Conservation (phyloP, 106 monocot species). For the Dendrobium catenatum region DNA sequence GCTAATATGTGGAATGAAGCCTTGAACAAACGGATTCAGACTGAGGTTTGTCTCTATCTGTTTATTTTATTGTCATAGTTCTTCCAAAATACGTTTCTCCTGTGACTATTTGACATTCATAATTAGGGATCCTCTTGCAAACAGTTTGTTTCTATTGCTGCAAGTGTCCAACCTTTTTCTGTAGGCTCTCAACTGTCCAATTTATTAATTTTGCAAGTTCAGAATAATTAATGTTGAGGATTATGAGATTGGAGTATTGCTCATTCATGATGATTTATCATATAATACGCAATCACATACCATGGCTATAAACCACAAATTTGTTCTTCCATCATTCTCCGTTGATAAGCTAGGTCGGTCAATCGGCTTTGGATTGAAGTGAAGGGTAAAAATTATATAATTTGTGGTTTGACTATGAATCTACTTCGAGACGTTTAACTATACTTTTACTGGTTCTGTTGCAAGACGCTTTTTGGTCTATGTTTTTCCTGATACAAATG, state of each 20-base stretch:
- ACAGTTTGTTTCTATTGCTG: not conserved
- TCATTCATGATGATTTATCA: not conserved
- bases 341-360: not conserved
- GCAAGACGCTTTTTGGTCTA: not conserved
- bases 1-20: constrained; percentile 97
- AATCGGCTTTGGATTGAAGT: not conserved
- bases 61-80: not conserved
- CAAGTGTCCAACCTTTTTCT: not conserved
- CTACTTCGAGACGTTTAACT: not conserved
- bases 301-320: not conserved
- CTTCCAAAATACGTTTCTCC: not conserved
- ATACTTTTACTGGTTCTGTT: not conserved
- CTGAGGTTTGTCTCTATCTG: constrained; percentile 47
- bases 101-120: not conserved
- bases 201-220: not conserved
- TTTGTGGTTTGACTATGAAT: not conserved
- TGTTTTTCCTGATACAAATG: not conserved
- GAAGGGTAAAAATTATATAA: not conserved
- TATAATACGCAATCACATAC: not conserved
- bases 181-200: not conserved
- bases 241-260: not conserved
- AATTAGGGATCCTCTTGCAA: not conserved
- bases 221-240: not conserved
- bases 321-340: not conserved
- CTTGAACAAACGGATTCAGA: constrained; percentile 80